phyloP scores from a whole-genome alignment of 768 basidiomycete species.

The Hygrophorus russula region DNA sequence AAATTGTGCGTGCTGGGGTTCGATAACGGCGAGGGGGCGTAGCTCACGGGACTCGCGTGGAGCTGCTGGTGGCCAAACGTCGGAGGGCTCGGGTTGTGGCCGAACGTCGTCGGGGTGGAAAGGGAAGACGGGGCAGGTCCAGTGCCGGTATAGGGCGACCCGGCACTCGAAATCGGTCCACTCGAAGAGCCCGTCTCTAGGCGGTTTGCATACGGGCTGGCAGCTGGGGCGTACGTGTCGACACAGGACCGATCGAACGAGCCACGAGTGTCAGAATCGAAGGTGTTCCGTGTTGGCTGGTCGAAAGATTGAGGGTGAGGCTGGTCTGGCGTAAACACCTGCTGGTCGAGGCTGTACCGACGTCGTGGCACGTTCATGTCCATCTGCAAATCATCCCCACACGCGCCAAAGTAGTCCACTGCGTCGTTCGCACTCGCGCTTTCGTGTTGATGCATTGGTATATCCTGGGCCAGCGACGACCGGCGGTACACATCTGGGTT shows the following conservation, averaged over 20 bases:
- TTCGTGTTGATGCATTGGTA: constrained; percentile 9
- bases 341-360: constrained; percentile 8
- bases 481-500: constrained; percentile 11
- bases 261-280: not conserved
- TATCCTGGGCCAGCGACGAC: constrained; percentile 15
- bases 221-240: not conserved
- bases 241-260: not conserved
- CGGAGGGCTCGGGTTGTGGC: not conserved
- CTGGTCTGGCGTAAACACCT: not conserved
- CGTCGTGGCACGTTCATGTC: constrained; percentile 8
- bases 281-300: not conserved
- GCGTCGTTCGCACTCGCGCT: no score
- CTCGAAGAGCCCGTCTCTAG: not conserved
- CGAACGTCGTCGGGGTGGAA: not conserved
- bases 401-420: constrained; percentile 8
- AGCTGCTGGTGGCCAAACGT: not conserved
- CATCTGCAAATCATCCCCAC: constrained; percentile 3
- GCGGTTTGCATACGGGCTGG: not conserved
- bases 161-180: not conserved
- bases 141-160: not conserved
- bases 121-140: no score
- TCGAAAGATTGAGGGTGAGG: not conserved
- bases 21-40: not conserved
- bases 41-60: not conserved
- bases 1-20: not conserved